A percentile compares a stretch with the other conserved stretches of the same genome.
phyloP scores from a whole-genome alignment of 768 basidiomycete genomes.

The Russula virescens region DNA sequence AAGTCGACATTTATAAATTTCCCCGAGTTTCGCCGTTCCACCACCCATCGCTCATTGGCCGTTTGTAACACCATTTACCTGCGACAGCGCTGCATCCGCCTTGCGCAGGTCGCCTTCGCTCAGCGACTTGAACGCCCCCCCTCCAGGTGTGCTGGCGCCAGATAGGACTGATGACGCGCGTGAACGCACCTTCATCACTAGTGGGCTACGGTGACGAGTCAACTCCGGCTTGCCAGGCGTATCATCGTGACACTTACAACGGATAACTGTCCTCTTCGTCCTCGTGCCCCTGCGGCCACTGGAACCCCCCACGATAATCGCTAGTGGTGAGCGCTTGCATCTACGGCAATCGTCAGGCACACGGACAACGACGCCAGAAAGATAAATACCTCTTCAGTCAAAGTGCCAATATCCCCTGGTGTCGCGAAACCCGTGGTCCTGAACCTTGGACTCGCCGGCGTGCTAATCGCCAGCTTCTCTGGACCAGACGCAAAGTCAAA shows the following conservation, averaged over 20 bases:
- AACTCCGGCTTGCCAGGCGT: neutral
- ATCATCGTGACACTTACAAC: slow-evolving; percentile 50
- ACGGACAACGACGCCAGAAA: neutral
- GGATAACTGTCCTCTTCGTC: slow-evolving; percentile 92
- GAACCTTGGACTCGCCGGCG: slow-evolving; percentile 84
- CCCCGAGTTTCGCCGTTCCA: neutral
- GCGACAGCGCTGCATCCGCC: slow-evolving; percentile 84
- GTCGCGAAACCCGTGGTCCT: slow-evolving; percentile 73
- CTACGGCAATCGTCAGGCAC: slow-evolving; percentile 32
- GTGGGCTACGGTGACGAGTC: slow-evolving; percentile 47
- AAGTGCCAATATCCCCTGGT: slow-evolving; percentile 87
- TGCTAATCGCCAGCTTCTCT: slow-evolving; percentile 67
- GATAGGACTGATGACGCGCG: slow-evolving; percentile 71
- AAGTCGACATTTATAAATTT: slow-evolving; percentile 16
- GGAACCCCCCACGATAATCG: slow-evolving; percentile 64
- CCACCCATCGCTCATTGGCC: slow-evolving; percentile 5
- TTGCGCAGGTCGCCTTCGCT: slow-evolving; percentile 82
- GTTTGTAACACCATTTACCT: slow-evolving; percentile 35
- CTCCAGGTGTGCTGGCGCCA: slow-evolving; percentile 80
- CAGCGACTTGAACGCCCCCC: slow-evolving; percentile 69
- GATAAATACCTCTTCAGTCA: slow-evolving; percentile 69
- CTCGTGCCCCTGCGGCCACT: slow-evolving; percentile 53
- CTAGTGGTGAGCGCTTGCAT: slow-evolving; percentile 87
- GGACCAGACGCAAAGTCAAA: slow-evolving; percentile 58
- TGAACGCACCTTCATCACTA: slow-evolving; percentile 87